Evolutionary conservation across 208 protist species (phyloP).

Genomic region (Leishmania guyanensis): DNA sequence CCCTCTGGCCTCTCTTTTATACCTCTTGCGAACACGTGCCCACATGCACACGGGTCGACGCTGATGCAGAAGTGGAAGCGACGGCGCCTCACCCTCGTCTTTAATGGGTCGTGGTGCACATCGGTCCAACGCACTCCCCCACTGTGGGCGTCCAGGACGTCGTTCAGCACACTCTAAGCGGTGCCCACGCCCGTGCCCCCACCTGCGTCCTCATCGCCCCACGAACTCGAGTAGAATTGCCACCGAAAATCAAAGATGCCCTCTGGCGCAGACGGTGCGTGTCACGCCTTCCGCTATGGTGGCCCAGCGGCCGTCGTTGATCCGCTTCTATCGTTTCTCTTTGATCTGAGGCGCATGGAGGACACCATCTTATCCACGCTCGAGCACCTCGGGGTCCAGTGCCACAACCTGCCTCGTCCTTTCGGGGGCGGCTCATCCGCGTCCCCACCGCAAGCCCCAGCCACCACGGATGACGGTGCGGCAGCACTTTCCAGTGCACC

Average conservation of each 20-base stretch:
- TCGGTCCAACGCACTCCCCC: background rate
- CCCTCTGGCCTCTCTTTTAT: background rate
- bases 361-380: slow-evolving; percentile 38
- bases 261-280: background rate
- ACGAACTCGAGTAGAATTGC: background rate
- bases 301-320: slow-evolving; percentile 56
- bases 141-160: background rate
- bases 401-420: slow-evolving; percentile 19
- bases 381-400: slow-evolving; percentile 34
- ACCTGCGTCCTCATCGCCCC: background rate
- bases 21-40: background rate
- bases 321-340: slow-evolving; percentile 66
- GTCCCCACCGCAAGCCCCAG: background rate
- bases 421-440: background rate
- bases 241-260: background rate
- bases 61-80: background rate
- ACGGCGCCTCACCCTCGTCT: background rate
- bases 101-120: background rate
- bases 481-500: background rate
- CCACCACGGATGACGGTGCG: background rate
- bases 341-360: slow-evolving; percentile 57
- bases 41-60: background rate
- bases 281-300: slow-evolving; percentile 41
- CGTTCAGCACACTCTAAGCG: background rate
- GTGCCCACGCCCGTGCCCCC: background rate